These are phyloP conservation scores for Xylariaceae sp. DNA, from an alignment of 2,329 filamentous ascomycete species.

Conservation along the genomic window DNA sequence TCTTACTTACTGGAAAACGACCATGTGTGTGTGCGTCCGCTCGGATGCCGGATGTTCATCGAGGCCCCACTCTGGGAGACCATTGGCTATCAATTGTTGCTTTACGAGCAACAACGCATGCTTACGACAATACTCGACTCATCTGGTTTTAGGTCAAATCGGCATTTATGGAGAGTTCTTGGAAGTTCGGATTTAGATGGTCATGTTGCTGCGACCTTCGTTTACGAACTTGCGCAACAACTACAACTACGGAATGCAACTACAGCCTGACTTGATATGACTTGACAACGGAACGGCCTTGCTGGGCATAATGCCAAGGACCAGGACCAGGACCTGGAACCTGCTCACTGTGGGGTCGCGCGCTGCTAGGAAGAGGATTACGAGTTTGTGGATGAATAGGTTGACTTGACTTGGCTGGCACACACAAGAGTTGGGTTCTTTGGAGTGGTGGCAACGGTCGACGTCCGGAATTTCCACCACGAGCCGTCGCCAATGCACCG, in stretches of 20 bases:
- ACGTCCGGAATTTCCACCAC: not conserved
- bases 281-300: not conserved
- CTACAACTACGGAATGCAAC: too few species aligned
- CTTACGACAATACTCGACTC: constrained; percentile 17
- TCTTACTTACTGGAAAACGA: not conserved
- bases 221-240: not conserved
- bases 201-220: not conserved
- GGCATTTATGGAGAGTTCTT: not conserved
- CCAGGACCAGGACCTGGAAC: not conserved
- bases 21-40: not conserved
- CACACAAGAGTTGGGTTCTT: not conserved
- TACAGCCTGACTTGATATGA: not conserved
- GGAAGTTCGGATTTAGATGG: not conserved
- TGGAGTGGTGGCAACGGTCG: not conserved
- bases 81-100: constrained; percentile 20
- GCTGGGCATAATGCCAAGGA: not conserved
- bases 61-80: constrained; percentile 7
- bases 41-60: constrained; percentile 7
- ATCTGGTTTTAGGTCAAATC: not conserved
- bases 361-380: not conserved
- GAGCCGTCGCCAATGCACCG: not conserved
- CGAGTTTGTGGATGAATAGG: constrained; percentile 1
- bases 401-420: constrained; percentile 9
- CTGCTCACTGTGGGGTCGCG: not conserved
- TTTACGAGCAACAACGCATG: constrained; percentile 27